Base-by-base conservation (phyloP, 2,329 filamentous ascomycete species). In the Meredithiella fracta region DNA sequence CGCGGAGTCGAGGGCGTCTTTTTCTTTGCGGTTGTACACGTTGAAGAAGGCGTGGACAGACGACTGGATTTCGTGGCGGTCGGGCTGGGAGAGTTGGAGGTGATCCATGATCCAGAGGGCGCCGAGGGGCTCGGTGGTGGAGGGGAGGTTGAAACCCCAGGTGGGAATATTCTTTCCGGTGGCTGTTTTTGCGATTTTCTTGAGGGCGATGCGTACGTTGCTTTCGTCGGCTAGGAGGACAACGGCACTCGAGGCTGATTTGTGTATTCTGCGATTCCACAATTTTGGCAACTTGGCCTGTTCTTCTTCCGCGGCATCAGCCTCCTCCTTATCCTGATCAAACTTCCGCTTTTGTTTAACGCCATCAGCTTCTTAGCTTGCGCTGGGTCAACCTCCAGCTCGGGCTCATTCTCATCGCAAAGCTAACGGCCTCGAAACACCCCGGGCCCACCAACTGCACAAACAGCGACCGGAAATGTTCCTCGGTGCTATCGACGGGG, bases 11-110 rank as follows among this genome's bases (percentile, higher is more conserved):
- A 64, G 76, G 62, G 73, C 82, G 68, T 73, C 83, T 69, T 67
- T 80, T 73, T 77, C 85, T 70, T 73, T 86, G 70, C 65, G 78
- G 70, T 75, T 85, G 71, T 89, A 97, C n/a, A 81, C 74, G 22
- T 78, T 77, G 76, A 97, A 94, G 72, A 89, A 97, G 37, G 82
- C 80, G 64, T 96, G 89, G 23, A 95, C 83, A 3, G 80, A 77
- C 40, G 74, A 70, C 64, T 94, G 82, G n/a, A 94, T 74, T 40
- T 59, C 57, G 11, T 72, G 69, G 44, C 78, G 78, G 58, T 83
- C 73, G 0, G 90, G 87, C 64, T 86, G 92, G 7, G 77, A 77
- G 9, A 91, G 72, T 42, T 75, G 73, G 61, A 86, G 78, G 68
- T 95, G 89, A 3, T 75, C 68, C 54, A 85, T 79, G 62, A 77